Conservation (phyloP, 306 rosid genomes). For the Quercus parvula region DNA sequence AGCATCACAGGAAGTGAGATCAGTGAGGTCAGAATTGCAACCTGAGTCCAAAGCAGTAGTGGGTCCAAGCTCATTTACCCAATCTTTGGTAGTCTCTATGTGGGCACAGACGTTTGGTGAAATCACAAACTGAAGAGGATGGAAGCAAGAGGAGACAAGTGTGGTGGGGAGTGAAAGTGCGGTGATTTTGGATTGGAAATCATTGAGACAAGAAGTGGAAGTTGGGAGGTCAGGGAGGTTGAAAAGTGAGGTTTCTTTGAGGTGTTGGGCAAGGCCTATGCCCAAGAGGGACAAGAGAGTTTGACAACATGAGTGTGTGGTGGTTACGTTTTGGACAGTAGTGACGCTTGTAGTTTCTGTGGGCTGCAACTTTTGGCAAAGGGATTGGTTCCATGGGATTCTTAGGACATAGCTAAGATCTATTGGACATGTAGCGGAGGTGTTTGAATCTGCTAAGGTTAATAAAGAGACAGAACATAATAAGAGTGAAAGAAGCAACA, state of each 20-base stretch:
- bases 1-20: constrained; percentile 47
- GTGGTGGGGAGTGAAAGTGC: constrained; percentile 38
- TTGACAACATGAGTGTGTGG: constrained; percentile 43
- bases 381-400: constrained; percentile 70
- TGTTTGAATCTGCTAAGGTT: constrained; percentile 27
- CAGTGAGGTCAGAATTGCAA: constrained; percentile 58
- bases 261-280: constrained; percentile 52
- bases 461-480: not conserved
- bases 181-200: constrained; percentile 56
- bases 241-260: constrained; percentile 66
- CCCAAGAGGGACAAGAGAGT: constrained; percentile 57
- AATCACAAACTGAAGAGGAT: constrained; percentile 62
- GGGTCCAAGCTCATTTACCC: constrained; percentile 48
- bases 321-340: constrained; percentile 1
- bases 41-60: constrained; percentile 40
- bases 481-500: constrained; percentile 21
- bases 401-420: constrained; percentile 59
- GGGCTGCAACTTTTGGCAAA: constrained; percentile 28
- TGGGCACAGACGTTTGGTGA: constrained; percentile 56
- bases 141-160: constrained; percentile 41
- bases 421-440: constrained; percentile 53
- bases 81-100: constrained; percentile 46
- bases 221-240: constrained; percentile 50
- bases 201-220: constrained; percentile 60
- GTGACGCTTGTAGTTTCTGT: not conserved